phyloP scores from a whole-genome alignment of 2,329 filamentous ascomycete genomes.

The Ophiostoma quercus region DNA sequence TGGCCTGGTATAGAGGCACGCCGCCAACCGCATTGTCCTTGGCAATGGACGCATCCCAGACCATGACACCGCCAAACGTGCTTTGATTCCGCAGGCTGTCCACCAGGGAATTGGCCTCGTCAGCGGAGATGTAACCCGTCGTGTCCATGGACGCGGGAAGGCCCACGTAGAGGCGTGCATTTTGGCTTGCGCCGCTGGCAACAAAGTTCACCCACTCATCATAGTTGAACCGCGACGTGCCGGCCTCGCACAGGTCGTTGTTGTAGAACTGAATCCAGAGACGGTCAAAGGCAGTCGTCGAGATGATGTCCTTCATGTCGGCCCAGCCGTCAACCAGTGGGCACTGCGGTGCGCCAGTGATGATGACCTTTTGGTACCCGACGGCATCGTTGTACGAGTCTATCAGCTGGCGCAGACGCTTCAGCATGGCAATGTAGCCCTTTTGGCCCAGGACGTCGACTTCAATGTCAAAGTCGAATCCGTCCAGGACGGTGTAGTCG shows the following conservation, averaged over 20 bases:
- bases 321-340: conserved; percentile 14
- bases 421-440: conserved; percentile 18
- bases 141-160: conserved; percentile 1
- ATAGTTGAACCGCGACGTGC: conserved; percentile 15
- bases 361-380: neutral
- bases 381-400: conserved; percentile 3
- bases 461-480: conserved; percentile 21
- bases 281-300: conserved; percentile 9
- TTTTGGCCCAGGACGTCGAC: neutral
- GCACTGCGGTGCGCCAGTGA: conserved; percentile 18
- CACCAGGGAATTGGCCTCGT: conserved; percentile 3
- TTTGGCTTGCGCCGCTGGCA: neutral
- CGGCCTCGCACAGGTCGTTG: conserved; percentile 16
- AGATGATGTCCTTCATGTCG: conserved; percentile 14
- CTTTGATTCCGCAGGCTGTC: conserved; percentile 11
- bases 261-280: conserved; percentile 20
- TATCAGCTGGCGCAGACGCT: conserved; percentile 11
- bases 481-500: conserved; percentile 14
- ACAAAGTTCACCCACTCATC: conserved; percentile 16
- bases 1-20: conserved; percentile 3
- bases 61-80: conserved; percentile 18
- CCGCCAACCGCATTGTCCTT: neutral
- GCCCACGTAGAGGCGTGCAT: conserved; percentile 16
- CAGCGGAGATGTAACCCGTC: neutral
- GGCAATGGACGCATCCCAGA: conserved; percentile 15